Evolutionary conservation across 495 filamentous ascomycete species (phyloP), one percentile per base, ranked within the genome.

Genomic region (Tuber brumale): DNA sequence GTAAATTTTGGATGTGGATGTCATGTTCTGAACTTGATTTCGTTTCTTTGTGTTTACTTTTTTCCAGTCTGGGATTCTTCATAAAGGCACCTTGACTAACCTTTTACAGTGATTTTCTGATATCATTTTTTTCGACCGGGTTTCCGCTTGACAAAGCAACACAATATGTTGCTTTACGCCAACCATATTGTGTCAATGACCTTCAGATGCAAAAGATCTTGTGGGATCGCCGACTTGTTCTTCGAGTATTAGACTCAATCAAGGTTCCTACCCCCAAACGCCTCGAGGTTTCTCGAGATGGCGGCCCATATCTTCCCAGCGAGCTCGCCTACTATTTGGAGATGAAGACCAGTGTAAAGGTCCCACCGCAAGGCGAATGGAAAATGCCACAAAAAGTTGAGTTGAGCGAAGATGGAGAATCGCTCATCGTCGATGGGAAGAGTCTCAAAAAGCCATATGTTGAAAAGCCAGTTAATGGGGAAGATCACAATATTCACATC

Each of bases 401-500:
- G 77, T 85, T 98, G 75, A 87, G 93, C 35, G 95, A 97, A 77
- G 91, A 94, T 81, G 92, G 92, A 12, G 93, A 99, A 78, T 91
- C 92, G 18, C 86, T 99, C 73, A 88, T 91, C 35, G 95, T 98
- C 21, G 94, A 98, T 83, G 95, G 94, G 23, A 86, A 88, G 42
- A 81, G 90, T 14, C 88, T 99, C 66, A 91, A 87, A 76, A 99
- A 99, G 80, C 95, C 95, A 0, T 99, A 97, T 83, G 95, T 99
- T 70, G 95, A 99, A 84, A 99, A 99, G 83, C 95, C 95, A 2
- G 92, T 93, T n/a, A 97, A 92, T 83, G 95, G 96, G 23, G 95
- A 99, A 84, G 94, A 99, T 83, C 95, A 99, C 84, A 99, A 98
- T 81, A 97, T 99, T 80, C 91, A 94, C 82, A 97, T 99, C 70